Percentiles rank a stretch among this genome's conserved stretches.
Conservation (phyloP, 495 filamentous ascomycete species). For the Trichoderma asperelloides region DNA sequence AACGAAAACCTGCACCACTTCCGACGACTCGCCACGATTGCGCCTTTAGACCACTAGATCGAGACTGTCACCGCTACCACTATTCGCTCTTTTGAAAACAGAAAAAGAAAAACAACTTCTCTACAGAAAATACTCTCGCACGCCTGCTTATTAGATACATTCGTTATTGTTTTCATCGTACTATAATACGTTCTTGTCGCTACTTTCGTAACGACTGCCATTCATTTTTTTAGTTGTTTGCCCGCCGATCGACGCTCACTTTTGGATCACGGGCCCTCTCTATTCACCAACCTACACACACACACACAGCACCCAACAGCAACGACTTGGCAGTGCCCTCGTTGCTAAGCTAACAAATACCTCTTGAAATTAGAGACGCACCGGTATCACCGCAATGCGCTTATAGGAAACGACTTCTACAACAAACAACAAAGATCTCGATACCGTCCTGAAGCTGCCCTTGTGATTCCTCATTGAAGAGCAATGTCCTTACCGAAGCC, state of each 20-base stretch:
- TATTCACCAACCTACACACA: not conserved
- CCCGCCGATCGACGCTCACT: not conserved
- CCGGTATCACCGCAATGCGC: not conserved
- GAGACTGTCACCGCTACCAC: not conserved
- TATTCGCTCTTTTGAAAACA: not conserved
- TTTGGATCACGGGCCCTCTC: not conserved
- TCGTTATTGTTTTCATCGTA: not conserved
- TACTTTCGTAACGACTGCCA: not conserved
- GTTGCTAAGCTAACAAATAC: not conserved
- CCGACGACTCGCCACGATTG: not conserved
- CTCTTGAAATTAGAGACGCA: not conserved
- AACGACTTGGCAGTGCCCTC: not conserved
- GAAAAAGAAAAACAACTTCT: not conserved
- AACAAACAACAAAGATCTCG: not conserved
- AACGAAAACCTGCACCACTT: not conserved
- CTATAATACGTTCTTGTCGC: not conserved
- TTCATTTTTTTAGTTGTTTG: not conserved
- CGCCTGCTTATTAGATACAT: not conserved
- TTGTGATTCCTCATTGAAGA: not conserved
- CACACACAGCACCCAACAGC: not conserved
- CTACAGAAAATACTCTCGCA: not conserved
- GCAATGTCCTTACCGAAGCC: constrained; percentile 60
- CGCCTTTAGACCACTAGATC: not conserved
- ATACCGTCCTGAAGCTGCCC: not conserved
- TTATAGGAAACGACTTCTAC: not conserved